phyloP scores from a whole-genome alignment of 2,329 filamentous ascomycete species.

The Diaporthe helianthi region DNA sequence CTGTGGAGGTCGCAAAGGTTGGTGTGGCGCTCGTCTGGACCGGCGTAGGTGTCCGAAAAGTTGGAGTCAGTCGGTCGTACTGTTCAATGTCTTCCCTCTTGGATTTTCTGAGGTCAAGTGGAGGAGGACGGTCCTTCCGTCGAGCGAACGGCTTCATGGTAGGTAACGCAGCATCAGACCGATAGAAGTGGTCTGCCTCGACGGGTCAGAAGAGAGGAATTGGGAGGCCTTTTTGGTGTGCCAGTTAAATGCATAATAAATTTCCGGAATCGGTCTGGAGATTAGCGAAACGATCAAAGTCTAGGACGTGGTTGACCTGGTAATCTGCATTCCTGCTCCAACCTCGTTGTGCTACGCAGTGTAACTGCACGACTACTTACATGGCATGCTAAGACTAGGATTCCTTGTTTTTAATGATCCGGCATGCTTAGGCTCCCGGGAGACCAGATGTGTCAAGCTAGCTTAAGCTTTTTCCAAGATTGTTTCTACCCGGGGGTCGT shows the following conservation, averaged over 20 bases:
- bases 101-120: neutral
- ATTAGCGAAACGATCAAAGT: neutral
- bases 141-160: neutral
- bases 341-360: neutral
- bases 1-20: neutral
- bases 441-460: neutral
- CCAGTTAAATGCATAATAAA: no score
- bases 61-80: neutral
- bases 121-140: neutral
- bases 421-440: neutral
- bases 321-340: neutral
- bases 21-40: neutral
- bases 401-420: neutral
- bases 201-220: neutral
- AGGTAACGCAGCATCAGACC: no score
- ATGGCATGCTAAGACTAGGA: neutral
- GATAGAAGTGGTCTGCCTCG: neutral
- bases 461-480: slow-evolving; percentile 6
- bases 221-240: neutral
- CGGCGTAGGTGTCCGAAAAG: neutral
- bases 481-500: no score
- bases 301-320: neutral
- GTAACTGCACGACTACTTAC: neutral
- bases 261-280: neutral
- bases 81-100: neutral